Conservation (phyloP, 2,329 filamentous ascomycete genomes). For the Emergomyces pasteurianus region DNA sequence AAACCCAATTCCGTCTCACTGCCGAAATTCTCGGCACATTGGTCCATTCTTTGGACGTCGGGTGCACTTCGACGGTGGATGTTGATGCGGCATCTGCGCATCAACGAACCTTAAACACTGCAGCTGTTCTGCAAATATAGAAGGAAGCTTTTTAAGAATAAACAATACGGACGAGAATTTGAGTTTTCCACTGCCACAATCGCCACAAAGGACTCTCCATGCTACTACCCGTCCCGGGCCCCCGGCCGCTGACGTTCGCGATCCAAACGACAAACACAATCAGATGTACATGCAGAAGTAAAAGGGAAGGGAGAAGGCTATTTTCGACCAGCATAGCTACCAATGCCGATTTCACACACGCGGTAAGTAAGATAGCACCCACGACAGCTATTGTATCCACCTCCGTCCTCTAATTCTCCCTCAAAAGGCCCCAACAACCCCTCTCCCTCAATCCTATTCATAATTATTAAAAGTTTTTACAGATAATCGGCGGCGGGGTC, state of each 20-base stretch:
- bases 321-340: constrained; percentile 34
- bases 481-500: constrained; percentile 57
- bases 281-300: not conserved
- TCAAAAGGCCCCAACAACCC: not conserved
- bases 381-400: too few species aligned
- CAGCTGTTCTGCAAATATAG: not conserved
- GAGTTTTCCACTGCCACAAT: too few species aligned
- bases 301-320: constrained; percentile 6
- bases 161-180: too few species aligned
- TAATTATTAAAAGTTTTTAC: not conserved
- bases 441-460: not conserved
- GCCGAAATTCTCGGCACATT: not conserved
- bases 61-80: too few species aligned
- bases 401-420: too few species aligned
- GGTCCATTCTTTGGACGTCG: too few species aligned
- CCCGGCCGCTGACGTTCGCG: not conserved
- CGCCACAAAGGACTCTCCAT: too few species aligned
- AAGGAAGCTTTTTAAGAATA: not conserved
- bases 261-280: not conserved
- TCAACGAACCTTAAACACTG: too few species aligned
- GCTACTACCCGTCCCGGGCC: too few species aligned
- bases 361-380: too few species aligned
- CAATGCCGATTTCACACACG: constrained; percentile 51
- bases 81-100: too few species aligned
- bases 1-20: not conserved